Evolutionary conservation across 129 eudicot species (phyloP).

Genomic region (Daucus carota): DNA sequence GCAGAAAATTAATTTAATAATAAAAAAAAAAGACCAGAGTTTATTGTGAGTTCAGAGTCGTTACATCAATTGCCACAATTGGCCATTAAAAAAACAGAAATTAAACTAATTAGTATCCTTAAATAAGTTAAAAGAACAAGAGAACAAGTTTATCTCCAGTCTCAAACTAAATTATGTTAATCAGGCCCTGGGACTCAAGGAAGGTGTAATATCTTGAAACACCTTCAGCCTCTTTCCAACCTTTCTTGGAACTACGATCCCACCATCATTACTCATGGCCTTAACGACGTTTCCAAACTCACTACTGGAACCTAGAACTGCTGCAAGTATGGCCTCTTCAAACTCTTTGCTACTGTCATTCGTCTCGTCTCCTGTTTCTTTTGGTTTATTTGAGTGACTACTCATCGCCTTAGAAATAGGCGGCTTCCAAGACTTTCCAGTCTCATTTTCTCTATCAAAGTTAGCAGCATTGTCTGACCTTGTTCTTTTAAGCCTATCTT

Average conservation of each 20-base stretch:
- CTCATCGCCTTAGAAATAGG: constrained; percentile 20
- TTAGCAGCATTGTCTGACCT: constrained; percentile 49
- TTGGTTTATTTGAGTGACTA: constrained; percentile 36
- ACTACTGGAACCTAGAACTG: neutral
- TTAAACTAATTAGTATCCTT: no score
- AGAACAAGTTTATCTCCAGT: neutral
- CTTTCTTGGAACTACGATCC: constrained; percentile 32
- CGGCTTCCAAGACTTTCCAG: constrained; percentile 2
- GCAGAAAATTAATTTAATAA: no score
- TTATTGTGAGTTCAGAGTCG: no score
- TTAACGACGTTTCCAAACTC: neutral
- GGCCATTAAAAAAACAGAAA: no score
- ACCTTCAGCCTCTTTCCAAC: constrained; percentile 73
- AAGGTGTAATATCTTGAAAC: constrained; percentile 72
- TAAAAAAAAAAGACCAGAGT: no score
- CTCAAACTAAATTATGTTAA: neutral
- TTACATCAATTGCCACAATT: no score
- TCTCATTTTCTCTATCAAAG: constrained; percentile 6
- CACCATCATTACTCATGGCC: constrained; percentile 2
- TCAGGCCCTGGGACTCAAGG: constrained; percentile 71
- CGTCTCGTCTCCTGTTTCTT: constrained; percentile 16
- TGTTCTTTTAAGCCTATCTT: constrained; percentile 67
- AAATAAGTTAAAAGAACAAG: neutral
- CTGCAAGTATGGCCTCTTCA: constrained; percentile 5
- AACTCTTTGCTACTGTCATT: neutral